A percentile compares a stretch with the other conserved stretches of the same genome.
Conservation (phyloP, 2,329 filamentous ascomycete genomes). For the Penicillium polonicum region DNA sequence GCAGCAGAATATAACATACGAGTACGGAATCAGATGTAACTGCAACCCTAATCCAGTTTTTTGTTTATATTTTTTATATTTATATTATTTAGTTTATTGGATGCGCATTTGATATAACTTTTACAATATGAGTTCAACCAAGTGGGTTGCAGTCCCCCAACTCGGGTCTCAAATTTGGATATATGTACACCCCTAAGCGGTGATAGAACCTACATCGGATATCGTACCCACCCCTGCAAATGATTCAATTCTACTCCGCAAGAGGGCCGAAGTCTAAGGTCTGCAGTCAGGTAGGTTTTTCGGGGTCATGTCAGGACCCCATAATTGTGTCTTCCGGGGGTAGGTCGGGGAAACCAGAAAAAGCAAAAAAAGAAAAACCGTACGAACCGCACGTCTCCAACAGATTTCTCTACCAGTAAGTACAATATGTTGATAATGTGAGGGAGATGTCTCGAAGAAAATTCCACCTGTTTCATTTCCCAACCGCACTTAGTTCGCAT, state of each 20-base stretch:
- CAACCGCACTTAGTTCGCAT: neutral
- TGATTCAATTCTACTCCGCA: neutral
- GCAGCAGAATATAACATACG: neutral
- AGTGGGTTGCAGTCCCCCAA: neutral
- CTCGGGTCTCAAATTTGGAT: neutral
- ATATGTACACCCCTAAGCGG: neutral
- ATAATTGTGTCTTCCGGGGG: neutral
- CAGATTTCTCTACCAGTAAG: neutral
- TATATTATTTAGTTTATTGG: too few relatives aligned
- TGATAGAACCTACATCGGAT: neutral
- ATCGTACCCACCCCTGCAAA: neutral
- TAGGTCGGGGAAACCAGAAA: neutral
- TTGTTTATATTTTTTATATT: too few relatives aligned
- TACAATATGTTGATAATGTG: neutral
- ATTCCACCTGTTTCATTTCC: too few relatives aligned
- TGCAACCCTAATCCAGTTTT: neutral
- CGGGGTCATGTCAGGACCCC: constrained; percentile 2
- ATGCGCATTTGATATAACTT: neutral
- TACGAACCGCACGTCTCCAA: neutral
- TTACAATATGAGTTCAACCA: neutral
- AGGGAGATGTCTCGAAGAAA: neutral
- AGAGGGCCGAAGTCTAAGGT: neutral
- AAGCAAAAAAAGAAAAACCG: neutral
- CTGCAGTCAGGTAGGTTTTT: neutral
- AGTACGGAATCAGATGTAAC: neutral